A percentile compares a stretch with the other conserved stretches of the same genome.
phyloP scores from a whole-genome alignment of 306 rosid species.

The Cucurbita argyrosperma region DNA sequence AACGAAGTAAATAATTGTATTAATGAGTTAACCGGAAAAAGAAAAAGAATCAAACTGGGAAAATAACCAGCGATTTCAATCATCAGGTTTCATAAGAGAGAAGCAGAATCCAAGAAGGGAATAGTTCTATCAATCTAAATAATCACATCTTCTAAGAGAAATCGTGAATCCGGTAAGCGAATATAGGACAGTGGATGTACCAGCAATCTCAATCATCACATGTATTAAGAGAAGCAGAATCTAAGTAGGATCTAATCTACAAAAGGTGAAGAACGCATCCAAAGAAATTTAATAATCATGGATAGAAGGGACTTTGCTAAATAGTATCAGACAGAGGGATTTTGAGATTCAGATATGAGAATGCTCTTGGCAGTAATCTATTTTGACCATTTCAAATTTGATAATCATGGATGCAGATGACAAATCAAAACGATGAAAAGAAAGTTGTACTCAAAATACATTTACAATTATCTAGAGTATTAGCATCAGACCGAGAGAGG shows the following conservation, averaged over 20 bases:
- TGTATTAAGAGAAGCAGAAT: background rate
- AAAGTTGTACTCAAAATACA: background rate
- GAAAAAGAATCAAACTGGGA: background rate
- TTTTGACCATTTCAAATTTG: background rate
- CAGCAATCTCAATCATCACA: background rate
- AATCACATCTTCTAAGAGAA: constrained; percentile 1
- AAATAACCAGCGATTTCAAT: background rate
- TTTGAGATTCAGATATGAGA: background rate
- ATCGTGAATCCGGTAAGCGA: background rate
- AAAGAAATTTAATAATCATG: background rate
- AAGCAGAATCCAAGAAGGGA: background rate
- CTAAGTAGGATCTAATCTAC: background rate
- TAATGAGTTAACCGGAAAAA: background rate
- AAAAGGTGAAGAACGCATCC: background rate
- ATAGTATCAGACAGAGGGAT: background rate
- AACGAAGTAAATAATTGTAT: background rate
- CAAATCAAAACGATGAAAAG: background rate
- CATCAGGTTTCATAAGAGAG: background rate
- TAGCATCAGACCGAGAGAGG: background rate
- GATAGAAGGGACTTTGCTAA: background rate
- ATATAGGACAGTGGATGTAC: background rate
- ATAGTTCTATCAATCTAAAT: background rate
- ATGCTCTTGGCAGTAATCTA: background rate
- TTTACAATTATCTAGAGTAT: background rate
- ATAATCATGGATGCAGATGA: background rate